These are phyloP conservation scores for Boeremia exigua DNA, from an alignment of 2,329 filamentous ascomycete genomes.

Conservation along the genomic window DNA sequence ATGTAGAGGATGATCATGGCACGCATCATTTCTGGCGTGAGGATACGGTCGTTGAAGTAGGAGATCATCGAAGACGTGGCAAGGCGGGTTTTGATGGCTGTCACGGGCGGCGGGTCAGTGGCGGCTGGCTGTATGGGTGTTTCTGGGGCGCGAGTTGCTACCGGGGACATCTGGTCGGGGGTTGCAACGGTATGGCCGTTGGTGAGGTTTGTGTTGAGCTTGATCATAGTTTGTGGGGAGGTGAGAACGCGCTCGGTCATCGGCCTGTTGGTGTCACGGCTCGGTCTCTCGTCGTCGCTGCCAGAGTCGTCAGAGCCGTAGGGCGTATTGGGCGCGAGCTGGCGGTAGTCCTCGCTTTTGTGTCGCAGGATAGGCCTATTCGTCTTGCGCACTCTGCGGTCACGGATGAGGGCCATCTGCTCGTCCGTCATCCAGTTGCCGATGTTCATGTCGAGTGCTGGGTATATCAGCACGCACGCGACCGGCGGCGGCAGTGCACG, in stretches of 20 bases:
- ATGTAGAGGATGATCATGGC: constrained; percentile 99
- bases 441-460: constrained; percentile 93
- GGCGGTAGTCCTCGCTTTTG: constrained; percentile 88
- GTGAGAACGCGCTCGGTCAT: constrained; percentile 36
- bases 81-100: constrained; percentile 77
- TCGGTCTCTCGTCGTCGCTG: constrained; percentile 47
- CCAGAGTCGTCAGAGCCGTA: constrained; percentile 79
- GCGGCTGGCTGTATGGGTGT: constrained; percentile 32
- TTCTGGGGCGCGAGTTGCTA: constrained; percentile 6
- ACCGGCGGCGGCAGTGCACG: constrained; percentile 74
- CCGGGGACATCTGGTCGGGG: constrained; percentile 28
- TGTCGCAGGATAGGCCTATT: constrained; percentile 79
- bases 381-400: constrained; percentile 76
- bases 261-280: constrained; percentile 19
- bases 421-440: constrained; percentile 99
- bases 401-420: constrained; percentile 92
- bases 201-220: constrained; percentile 33
- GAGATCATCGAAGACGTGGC: constrained; percentile 97
- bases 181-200: constrained; percentile 31
- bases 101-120: constrained; percentile 48
- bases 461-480: constrained; percentile 86
- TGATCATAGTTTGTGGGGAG: constrained; percentile 46
- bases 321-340: constrained; percentile 79
- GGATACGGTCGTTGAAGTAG: constrained; percentile 93
- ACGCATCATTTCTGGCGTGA: constrained; percentile 98